Base-by-base conservation (phyloP, 208 protist species). In the Crithidia mellificae region DNA sequence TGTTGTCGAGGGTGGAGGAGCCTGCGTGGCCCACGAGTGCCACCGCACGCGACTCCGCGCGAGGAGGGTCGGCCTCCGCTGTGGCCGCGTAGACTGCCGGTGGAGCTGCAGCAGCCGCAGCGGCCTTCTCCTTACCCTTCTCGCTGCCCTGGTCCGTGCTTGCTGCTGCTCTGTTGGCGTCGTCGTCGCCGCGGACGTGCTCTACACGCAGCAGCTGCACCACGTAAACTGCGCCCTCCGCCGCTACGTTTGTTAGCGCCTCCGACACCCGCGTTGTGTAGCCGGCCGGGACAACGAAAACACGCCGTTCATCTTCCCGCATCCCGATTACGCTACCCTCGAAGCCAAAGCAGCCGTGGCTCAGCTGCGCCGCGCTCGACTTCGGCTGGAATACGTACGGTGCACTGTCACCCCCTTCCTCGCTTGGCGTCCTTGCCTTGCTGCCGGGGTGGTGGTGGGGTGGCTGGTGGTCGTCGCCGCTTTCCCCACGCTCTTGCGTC, bases 301-400 rank as follows among this genome's bases (percentile, higher is more conserved):
- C 74, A 5, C 83, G 77, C 22, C 64, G 39, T 25, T 72, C 73
- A 11, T 79, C 85, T 58, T 91, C 88, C 34, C 73, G 69, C 78
- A 91, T 82, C 32, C 84, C 84, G 24, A 83, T 53, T 2, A 90
- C 73, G 65, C 68, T 74, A 43, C 73, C 78, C 64, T 93, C 88
- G 51, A 93, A 93, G 25, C 88, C 88, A 8, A 79, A 72, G 46
- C 58, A 66, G 32, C 69, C 70, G 7, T 69, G 47, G n/a, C 61
- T 67, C 15, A 87, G 78, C 19, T 77, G 59, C 54, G 77, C 67
- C 6, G 66, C 47, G n/a, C 82, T 84, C n/a, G 56, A 43, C 19
- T 73, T 69, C 0, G 84, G 80, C 36, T 59, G 62, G 58, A 93
- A 93, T 39, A 69, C 63, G 49, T 89, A 93, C 8, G 74, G 62